Evolutionary conservation across 2,329 filamentous ascomycete genomes (phyloP), one percentile per base, ranked within the genome.

Genomic region (Epichloe gansuensis): DNA sequence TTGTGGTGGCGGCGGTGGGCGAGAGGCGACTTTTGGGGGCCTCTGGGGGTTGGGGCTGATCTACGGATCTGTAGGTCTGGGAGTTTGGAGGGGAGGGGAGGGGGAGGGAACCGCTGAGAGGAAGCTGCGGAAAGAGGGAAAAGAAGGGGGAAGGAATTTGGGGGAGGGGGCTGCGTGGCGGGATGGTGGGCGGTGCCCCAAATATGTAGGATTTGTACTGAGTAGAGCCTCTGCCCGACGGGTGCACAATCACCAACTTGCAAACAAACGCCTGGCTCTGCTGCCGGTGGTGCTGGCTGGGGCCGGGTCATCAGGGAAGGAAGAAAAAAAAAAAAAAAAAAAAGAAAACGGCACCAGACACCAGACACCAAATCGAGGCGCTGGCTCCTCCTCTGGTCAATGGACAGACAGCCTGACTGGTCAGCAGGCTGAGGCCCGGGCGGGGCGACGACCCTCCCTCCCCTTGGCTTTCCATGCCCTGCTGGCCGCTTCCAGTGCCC

Each of bases 121-220:
- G 41, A 28, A 51, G 38, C n/a, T 53, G 45, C 39, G 50, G 55
- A 39, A 52, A 48, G 47, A 38, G 37, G 41, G n/a, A 48, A 21
- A 31, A 31, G 46, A 46, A 52, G 57, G 56, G 57, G 58, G 56
- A 56, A 60, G 61, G 58, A 62, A 52, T 57, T 60, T 53, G 57
- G 62, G 57, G 62, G 63, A 31, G 31, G 34, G 17, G 17, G 62
- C 58, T 55, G 57, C 62, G 61, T 57, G 54, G 57, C 28, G 58
- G 48, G 49, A 48, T 57, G 60, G 66, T 63, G 65, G 66, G 64
- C 54, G 66, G 59, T 65, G 64, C 56, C 60, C 63, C 59, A 57
- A 64, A 64, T 68, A 68, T 66, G 65, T 68, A 68, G 61, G 60
- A 62, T 59, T 49, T 37, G 52, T 17, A 17, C 17, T 2, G 17